phyloP scores from a whole-genome alignment of 306 rosid species.

The Betula pendula region DNA sequence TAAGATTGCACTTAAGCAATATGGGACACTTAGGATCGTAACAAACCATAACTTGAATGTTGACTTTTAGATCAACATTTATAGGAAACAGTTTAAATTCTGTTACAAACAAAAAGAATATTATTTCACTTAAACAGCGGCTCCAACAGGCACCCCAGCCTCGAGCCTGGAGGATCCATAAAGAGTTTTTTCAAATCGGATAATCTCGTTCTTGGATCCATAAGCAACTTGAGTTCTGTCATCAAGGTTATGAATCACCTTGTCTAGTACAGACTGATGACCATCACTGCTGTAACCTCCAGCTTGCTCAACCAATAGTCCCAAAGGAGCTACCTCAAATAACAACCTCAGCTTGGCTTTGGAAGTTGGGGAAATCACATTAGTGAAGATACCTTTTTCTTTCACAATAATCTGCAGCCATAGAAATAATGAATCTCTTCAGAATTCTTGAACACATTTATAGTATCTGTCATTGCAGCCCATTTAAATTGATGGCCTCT shows the following conservation, averaged over 20 bases:
- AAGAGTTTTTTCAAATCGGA: slow-evolving; percentile 89
- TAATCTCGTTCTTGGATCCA: slow-evolving; percentile 90
- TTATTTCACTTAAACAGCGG: slow-evolving; percentile 54
- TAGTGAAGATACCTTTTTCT: slow-evolving; percentile 93
- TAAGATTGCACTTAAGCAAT: too few relatives aligned
- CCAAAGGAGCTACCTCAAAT: slow-evolving; percentile 98
- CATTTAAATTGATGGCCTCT: background rate
- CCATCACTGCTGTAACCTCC: slow-evolving; percentile 99
- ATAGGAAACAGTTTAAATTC: slow-evolving; percentile 23
- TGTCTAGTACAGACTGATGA: slow-evolving; percentile 74
- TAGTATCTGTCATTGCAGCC: background rate
- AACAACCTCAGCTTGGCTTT: slow-evolving; percentile 91
- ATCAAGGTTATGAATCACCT: slow-evolving; percentile 67
- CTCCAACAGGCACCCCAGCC: slow-evolving; percentile 88
- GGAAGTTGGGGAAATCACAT: slow-evolving; percentile 82
- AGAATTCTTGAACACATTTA: background rate
- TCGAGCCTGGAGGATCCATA: slow-evolving; percentile 96
- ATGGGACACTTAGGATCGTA: too few relatives aligned
- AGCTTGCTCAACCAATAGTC: slow-evolving; percentile 81
- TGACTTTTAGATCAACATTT: slow-evolving; percentile 20
- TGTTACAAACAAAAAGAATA: slow-evolving; percentile 3
- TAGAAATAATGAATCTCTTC: background rate
- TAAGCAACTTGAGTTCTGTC: slow-evolving; percentile 97
- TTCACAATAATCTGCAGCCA: slow-evolving; percentile 77
- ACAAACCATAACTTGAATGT: slow-evolving; percentile 18